phyloP scores from a whole-genome alignment of 179 eudicot species.

The Beta lomatogona region DNA sequence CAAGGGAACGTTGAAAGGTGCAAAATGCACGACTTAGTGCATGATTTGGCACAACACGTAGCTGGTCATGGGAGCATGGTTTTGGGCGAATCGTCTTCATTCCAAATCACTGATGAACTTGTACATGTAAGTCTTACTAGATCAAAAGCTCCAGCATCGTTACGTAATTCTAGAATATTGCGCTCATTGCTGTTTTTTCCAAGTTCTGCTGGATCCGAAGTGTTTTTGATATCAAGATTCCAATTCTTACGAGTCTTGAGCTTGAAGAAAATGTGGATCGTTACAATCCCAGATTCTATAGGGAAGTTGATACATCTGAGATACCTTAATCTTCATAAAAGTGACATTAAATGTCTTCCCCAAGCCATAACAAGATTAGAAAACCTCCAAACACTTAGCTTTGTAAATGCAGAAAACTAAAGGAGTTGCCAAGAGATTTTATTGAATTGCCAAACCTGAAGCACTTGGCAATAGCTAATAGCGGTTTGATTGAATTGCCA shows the following conservation, averaged over 20 bases:
- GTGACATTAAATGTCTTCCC: too few species aligned
- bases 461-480: background rate
- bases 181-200: slow-evolving; percentile 1
- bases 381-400: slow-evolving; percentile 26
- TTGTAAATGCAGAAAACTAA: background rate
- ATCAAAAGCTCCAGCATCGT: background rate
- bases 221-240: background rate
- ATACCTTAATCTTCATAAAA: too few species aligned
- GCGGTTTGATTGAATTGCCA: slow-evolving; percentile 8
- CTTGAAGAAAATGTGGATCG: background rate
- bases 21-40: slow-evolving; percentile 31
- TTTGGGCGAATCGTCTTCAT: background rate
- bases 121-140: background rate
- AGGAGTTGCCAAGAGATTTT: slow-evolving; percentile 15
- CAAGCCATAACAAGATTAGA: slow-evolving; percentile 10
- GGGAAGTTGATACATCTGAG: too few species aligned
- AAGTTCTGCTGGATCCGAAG: background rate
- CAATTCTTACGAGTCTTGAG: slow-evolving; percentile 8
- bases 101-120: background rate
- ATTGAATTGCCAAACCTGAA: slow-evolving; percentile 18
- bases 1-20: background rate
- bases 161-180: background rate
- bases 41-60: slow-evolving; percentile 26
- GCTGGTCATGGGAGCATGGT: background rate
- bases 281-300: background rate